Evolutionary conservation across 257 asterid genomes (phyloP), one percentile per base, ranked within the genome.

Genomic region (Anisodus acutangulus): DNA sequence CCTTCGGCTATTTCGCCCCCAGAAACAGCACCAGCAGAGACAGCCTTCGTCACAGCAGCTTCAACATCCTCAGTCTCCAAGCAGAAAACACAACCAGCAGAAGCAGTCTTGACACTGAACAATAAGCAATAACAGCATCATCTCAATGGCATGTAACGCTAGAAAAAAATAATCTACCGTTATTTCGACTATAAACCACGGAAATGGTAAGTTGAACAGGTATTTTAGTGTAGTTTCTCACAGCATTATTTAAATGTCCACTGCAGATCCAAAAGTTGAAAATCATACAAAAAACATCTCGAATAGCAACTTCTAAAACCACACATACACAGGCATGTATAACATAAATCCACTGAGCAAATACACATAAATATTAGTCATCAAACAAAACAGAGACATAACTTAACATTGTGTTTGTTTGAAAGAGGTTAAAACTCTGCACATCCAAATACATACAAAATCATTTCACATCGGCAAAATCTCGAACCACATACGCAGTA

Each of bases 11-110:
- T 51, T 81, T 89, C 95, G 0, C 89, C 91, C 6, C 88, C 94
- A 6, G 88, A 7, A 4, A 86, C 66, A 0, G 92, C 98, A 0
- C 98, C 98, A 12, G 97, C 98, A 1, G 82, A 71, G 5, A 90
- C 91, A 0, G 97, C 95, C 8, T 90, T 90, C 4, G 89, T 87
- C 6, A 93, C 62, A 4, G 97, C 98, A 7, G 92, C 89, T 60
- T 90, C 94, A 0, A 94, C 91, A 7, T 91, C 90, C 22, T 89
- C 92, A 0, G 97, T 90, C 88, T 91, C 97, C 69, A 95, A 84
- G 85, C 90, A 88, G 87, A 91, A 89, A 80, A 87, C 87, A 60
- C 89, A 39, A 3, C 90, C 92, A 31, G 82, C 67, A 43, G 74
- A 86, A 0, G 86, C 89, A 45, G 87, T n/a, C 62, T 89, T 91